Evolutionary conservation across 2,329 filamentous ascomycete species (phyloP), one percentile per base, ranked within the genome.

Genomic region (Monilinia vaccinii-corymbosi): DNA sequence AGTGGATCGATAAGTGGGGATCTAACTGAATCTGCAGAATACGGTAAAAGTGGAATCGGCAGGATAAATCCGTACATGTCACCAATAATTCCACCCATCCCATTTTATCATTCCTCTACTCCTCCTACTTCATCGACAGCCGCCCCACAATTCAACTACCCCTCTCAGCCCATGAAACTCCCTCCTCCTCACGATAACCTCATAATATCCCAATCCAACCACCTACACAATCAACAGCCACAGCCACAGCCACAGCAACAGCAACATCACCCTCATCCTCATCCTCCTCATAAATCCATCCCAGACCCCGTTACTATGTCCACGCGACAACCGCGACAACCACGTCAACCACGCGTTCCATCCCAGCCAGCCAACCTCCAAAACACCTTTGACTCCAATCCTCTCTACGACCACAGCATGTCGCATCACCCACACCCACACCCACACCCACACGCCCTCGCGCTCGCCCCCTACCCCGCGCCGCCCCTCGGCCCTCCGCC

Each of bases 401-500:
- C 46, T 25, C 10, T 13, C 25, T 42, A 32, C 28, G 13, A 25
- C 13, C 6, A 21, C 16, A 53, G 23, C 4, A 49, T 49, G 42
- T 55, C 62, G 3, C 32, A 49, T 23, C 34, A 55, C n/a, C n/a
- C n/a, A n/a, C n/a, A n/a, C n/a, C n/a, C n/a, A n/a, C n/a, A n/a
- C n/a, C n/a, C n/a, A n/a, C n/a, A n/a, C n/a, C n/a, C n/a, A n/a
- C n/a, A n/a, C n/a, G n/a, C n/a, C n/a, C n/a, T n/a, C 45, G 25
- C 52, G 13, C 5, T 40, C 18, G 18, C 28, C 8, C 34, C 56
- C 8, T 46, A 28, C 10, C 32, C 46, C 18, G n/a, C 34, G 23
- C 32, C 9, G 28, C 14, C 21, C 44, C 34, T 28, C 40, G 11
- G 55, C 48, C 72, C 74, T 34, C 72, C 73, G 47, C 75, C 83